Percentiles rank a stretch among this genome's conserved stretches.
phyloP scores from a whole-genome alignment of 768 basidiomycete genomes.

The Nidularia pulvinata region DNA sequence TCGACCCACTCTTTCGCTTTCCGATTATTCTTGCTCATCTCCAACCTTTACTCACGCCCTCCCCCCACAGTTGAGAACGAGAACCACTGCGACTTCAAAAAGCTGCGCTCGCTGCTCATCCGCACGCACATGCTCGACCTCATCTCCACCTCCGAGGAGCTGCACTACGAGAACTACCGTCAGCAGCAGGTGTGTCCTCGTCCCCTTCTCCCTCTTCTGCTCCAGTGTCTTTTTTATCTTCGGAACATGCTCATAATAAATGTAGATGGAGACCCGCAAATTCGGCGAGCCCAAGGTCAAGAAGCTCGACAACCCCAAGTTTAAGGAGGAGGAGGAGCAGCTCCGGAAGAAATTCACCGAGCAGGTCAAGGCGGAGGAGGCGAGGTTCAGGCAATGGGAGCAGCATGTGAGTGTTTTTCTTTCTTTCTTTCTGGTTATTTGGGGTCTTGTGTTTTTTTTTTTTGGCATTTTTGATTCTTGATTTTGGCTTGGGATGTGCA shows the following conservation, averaged over 20 bases:
- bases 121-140: conserved; percentile 99
- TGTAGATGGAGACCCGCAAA: conserved; percentile 95
- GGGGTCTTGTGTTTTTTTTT: no score
- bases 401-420: conserved; percentile 72
- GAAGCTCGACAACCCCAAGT: conserved; percentile 99
- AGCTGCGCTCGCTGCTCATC: conserved; percentile 92
- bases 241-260: no score
- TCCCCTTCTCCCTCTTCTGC: no score
- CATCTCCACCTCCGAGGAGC: conserved; percentile 93
- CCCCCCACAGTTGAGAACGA: conserved; percentile 87
- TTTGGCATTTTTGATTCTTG: conserved; percentile 2
- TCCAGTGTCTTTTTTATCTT: no score
- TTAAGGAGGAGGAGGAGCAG: conserved; percentile 98
- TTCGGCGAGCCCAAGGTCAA: conserved; percentile 98
- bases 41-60: not conserved
- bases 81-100: conserved; percentile 99
- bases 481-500: no score
- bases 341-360: conserved; percentile 98
- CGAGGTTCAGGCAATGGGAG: conserved; percentile 98
- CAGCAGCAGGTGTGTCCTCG: conserved; percentile 60
- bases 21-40: not conserved
- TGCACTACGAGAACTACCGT: conserved; percentile 97
- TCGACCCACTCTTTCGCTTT: no score
- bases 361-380: conserved; percentile 99
- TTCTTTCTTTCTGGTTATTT: no score